phyloP scores from a whole-genome alignment of 2,329 filamentous ascomycete genomes.

The Cercospora nicotianae region DNA sequence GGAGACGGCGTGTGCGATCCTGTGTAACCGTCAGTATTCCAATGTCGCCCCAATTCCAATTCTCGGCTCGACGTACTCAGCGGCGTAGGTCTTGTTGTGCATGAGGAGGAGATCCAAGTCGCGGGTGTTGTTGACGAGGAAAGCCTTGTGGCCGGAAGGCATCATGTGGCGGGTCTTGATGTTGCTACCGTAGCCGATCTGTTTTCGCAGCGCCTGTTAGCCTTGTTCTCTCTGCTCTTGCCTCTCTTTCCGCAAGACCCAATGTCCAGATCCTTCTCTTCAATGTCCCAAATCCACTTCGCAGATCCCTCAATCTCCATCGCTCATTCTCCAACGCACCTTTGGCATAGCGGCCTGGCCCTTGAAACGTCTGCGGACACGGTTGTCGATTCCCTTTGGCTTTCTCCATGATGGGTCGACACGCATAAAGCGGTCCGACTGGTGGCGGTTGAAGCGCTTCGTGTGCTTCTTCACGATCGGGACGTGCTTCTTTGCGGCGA shows the following conservation, averaged over 20 bases:
- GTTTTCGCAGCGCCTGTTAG: conserved; percentile 30
- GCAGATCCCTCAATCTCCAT: background rate
- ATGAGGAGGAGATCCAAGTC: conserved; percentile 98
- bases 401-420: conserved; percentile 93
- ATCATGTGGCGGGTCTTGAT: conserved; percentile 99
- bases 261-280: conserved; percentile 3
- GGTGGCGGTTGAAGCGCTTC: conserved; percentile 94
- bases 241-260: conserved; percentile 10
- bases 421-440: conserved; percentile 95
- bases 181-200: conserved; percentile 99
- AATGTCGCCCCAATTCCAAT: background rate
- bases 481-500: conserved; percentile 98
- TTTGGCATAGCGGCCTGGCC: conserved; percentile 96
- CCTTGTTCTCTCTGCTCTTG: conserved; percentile 15
- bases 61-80: conserved; percentile 71
- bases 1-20: conserved; percentile 97
- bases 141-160: conserved; percentile 99
- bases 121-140: conserved; percentile 95
- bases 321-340: conserved; percentile 60
- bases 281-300: conserved; percentile 8
- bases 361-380: conserved; percentile 95
- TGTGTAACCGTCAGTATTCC: conserved; percentile 49
- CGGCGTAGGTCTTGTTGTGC: conserved; percentile 99
- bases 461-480: conserved; percentile 99
- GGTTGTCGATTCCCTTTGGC: conserved; percentile 99